phyloP scores from a whole-genome alignment of 257 asterid genomes.

The Nyctanthes arbortristis region DNA sequence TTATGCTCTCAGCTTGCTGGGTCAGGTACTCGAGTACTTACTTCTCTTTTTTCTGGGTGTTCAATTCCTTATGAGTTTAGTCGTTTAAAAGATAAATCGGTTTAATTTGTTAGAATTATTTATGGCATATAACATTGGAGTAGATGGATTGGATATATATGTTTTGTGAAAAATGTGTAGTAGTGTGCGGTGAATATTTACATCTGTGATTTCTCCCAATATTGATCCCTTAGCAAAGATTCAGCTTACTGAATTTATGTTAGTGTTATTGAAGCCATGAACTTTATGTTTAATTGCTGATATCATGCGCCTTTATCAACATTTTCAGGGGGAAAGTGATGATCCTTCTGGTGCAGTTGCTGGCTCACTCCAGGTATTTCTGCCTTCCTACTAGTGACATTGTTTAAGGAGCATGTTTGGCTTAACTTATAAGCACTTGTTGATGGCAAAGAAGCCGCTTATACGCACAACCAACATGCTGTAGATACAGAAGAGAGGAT shows the following conservation, averaged over 20 bases:
- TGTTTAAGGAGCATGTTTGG: background rate
- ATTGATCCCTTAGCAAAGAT: background rate
- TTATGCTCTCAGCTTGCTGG: conserved; percentile 82
- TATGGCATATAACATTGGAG: background rate
- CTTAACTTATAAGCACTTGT: background rate
- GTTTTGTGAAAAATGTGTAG: too few relatives aligned
- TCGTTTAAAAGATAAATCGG: background rate
- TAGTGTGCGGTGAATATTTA: too few relatives aligned
- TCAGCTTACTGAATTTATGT: too few relatives aligned
- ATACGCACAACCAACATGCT: background rate
- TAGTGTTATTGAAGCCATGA: background rate
- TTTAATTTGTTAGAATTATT: conserved; percentile 1
- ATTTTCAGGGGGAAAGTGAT: conserved; percentile 83
- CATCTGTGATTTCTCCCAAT: background rate
- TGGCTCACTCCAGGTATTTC: conserved; percentile 78
- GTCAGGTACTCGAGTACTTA: conserved; percentile 72
- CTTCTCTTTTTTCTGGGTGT: background rate
- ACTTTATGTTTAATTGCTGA: background rate
- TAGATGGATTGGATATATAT: too few relatives aligned
- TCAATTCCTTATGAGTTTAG: background rate
- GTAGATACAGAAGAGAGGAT: background rate
- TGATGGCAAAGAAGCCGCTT: background rate
- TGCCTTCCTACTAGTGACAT: background rate
- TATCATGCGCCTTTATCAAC: background rate
- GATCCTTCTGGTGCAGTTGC: conserved; percentile 69